Evolutionary conservation across 805 yeast genomes (phyloP).

Genomic region (Pichia membranifaciens): DNA sequence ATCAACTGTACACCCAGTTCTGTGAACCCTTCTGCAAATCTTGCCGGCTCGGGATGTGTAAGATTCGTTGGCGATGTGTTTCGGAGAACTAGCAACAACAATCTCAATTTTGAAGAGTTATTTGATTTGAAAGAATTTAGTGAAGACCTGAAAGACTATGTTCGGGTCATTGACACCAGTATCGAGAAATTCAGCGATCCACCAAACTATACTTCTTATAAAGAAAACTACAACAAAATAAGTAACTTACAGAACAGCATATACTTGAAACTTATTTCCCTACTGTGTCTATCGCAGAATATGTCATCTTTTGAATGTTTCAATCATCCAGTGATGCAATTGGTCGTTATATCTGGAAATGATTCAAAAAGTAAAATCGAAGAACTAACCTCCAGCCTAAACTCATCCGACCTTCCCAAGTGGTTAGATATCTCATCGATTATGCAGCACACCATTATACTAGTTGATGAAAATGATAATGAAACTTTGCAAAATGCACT

Average conservation of each 20-base stretch:
- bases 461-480: conserved; percentile 42
- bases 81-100: background rate
- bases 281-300: conserved; percentile 51
- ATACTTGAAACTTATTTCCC: conserved; percentile 53
- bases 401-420: conserved; percentile 44
- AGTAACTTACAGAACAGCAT: conserved; percentile 36
- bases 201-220: background rate
- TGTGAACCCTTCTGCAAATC: background rate
- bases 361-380: conserved; percentile 55
- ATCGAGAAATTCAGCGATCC: background rate
- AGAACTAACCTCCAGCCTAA: conserved; percentile 48
- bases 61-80: conserved; percentile 13
- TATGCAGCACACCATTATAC: conserved; percentile 44
- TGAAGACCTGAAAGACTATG: conserved; percentile 5
- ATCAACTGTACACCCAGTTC: background rate
- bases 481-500: conserved; percentile 38
- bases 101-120: conserved; percentile 1
- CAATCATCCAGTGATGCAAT: conserved; percentile 77
- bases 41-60: conserved; percentile 6
- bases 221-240: background rate
- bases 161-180: background rate
- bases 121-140: background rate
- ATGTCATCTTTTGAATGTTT: conserved; percentile 78
- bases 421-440: conserved; percentile 64
- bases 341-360: conserved; percentile 56